A percentile compares a stretch with the other conserved stretches of the same genome.
These are phyloP conservation scores for Aspergillus sp. DNA, from an alignment of 2,329 filamentous ascomycete genomes.

Conservation along the genomic window DNA sequence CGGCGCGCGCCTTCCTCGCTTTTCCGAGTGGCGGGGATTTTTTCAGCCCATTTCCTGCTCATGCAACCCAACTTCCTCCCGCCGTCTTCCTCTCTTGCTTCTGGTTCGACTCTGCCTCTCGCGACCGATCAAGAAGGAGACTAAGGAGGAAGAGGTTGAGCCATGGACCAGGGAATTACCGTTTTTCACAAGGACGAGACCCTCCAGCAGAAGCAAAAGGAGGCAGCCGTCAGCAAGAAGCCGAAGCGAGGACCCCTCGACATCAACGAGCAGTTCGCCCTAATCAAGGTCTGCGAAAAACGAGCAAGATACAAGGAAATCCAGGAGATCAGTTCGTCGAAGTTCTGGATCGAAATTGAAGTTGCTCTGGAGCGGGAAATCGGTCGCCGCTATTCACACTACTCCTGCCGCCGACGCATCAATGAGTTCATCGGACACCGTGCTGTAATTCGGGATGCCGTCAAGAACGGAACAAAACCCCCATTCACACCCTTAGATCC, in stretches of 20 bases:
- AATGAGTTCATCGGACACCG: slow-evolving; percentile 16
- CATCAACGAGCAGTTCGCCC: slow-evolving; percentile 16
- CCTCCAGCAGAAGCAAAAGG: slow-evolving; percentile 3
- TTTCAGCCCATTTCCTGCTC: slow-evolving; percentile 8
- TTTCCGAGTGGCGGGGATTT: slow-evolving; percentile 9
- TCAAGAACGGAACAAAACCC: slow-evolving; percentile 4
- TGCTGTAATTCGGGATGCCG: slow-evolving; percentile 9
- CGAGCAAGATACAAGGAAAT: slow-evolving; percentile 18
- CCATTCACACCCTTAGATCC: slow-evolving; percentile 7
- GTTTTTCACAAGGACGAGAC: slow-evolving; percentile 12
- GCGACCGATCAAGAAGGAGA: slow-evolving; percentile 2
- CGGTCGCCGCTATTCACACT: slow-evolving; percentile 29
- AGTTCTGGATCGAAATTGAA: slow-evolving; percentile 25
- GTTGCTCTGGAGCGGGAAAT: slow-evolving; percentile 13
- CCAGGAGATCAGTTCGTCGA: slow-evolving; percentile 13
- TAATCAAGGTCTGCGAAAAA: slow-evolving; percentile 19
- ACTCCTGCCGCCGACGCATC: slow-evolving; percentile 29
- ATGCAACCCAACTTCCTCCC: slow-evolving; percentile 4
- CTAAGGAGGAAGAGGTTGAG: slow-evolving; percentile 2
- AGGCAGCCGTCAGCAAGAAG: not conserved
- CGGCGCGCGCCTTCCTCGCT: not conserved
- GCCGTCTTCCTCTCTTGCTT: slow-evolving; percentile 6
- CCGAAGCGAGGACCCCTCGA: slow-evolving; percentile 11
- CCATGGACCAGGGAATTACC: slow-evolving; percentile 14
- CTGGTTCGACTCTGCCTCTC: not conserved